Conservation (phyloP, 805 yeast genomes). For the Zygoascus bituminiphila region DNA sequence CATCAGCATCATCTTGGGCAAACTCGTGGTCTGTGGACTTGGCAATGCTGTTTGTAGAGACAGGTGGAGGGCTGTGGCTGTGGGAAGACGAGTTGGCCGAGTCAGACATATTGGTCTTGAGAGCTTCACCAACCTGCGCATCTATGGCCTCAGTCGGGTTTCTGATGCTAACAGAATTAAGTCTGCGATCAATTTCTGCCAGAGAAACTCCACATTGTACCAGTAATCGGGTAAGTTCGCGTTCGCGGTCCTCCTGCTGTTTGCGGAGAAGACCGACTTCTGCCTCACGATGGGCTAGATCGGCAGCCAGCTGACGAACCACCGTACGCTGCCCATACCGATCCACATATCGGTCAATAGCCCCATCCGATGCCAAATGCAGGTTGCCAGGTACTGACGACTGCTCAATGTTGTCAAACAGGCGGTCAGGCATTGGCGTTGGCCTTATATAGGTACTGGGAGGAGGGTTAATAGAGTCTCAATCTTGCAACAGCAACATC, state of each 20-base stretch:
- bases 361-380: constrained; percentile 29
- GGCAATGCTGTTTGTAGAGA: neutral
- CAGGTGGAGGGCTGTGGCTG: neutral
- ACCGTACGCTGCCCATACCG: constrained; percentile 31
- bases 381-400: constrained; percentile 30
- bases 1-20: neutral
- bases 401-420: constrained; percentile 17
- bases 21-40: neutral
- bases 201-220: constrained; percentile 23
- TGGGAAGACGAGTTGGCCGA: neutral
- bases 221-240: constrained; percentile 24
- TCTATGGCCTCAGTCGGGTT: constrained; percentile 17
- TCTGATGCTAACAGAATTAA: constrained; percentile 15
- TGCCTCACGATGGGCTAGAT: constrained; percentile 40
- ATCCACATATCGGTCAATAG: constrained; percentile 27
- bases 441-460: neutral
- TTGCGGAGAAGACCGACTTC: constrained; percentile 35
- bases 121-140: constrained; percentile 20
- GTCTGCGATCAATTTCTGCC: constrained; percentile 23
- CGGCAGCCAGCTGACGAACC: constrained; percentile 41
- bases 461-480: neutral
- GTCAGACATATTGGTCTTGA: constrained; percentile 1
- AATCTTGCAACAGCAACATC: neutral
- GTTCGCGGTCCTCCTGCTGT: constrained; percentile 25
- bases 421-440: neutral